phyloP scores from a whole-genome alignment of 2,329 filamentous ascomycete genomes.

The Daldinia eschscholtzii region DNA sequence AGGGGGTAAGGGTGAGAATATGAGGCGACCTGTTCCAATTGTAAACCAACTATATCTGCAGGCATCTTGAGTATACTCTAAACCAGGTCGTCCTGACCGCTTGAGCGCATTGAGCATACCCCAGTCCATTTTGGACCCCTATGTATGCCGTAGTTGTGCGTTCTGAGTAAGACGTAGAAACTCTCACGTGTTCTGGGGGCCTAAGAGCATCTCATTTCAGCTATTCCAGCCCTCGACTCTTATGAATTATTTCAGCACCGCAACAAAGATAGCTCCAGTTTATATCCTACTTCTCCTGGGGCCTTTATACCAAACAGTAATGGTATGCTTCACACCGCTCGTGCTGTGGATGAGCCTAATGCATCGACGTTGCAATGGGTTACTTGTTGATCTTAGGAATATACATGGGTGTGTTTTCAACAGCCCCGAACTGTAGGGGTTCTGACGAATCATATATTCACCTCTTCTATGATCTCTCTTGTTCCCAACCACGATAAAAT shows the following conservation, averaged over 20 bases:
- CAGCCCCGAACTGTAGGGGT: background rate
- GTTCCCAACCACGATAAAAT: background rate
- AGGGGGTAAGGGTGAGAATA: background rate
- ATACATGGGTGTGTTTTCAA: conserved; percentile 9
- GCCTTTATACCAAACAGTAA: background rate
- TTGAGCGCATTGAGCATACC: background rate
- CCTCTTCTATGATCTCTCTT: background rate
- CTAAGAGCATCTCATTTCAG: background rate
- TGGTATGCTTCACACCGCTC: conserved; percentile 10
- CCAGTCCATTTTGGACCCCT: background rate
- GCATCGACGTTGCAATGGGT: conserved; percentile 2
- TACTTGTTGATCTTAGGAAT: background rate
- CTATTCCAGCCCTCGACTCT: background rate
- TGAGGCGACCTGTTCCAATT: conserved; percentile 1
- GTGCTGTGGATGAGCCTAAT: background rate
- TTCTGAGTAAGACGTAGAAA: background rate
- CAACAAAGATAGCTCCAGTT: background rate
- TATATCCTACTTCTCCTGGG: background rate
- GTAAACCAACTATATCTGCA: conserved; percentile 1
- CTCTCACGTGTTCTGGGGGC: background rate
- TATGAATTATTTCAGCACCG: background rate
- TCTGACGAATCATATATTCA: background rate
- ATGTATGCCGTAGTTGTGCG: background rate
- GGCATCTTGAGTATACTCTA: background rate
- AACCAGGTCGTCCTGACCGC: background rate